These are phyloP conservation scores for Lipomyces lipofer DNA, from an alignment of 805 yeast species.

Conservation along the genomic window DNA sequence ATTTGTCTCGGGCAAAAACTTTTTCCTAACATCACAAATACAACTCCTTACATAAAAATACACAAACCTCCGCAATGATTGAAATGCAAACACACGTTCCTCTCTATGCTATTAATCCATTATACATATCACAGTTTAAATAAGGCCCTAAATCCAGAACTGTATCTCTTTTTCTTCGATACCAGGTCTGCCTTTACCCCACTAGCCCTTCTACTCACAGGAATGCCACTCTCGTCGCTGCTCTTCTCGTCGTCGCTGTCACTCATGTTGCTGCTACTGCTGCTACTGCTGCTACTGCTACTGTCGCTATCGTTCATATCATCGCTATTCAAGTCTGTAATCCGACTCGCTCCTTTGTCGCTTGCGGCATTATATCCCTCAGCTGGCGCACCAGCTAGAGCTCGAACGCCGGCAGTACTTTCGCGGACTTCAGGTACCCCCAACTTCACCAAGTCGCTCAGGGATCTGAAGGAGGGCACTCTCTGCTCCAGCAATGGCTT, in stretches of 20 bases:
- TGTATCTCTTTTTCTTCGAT: slow-evolving; percentile 13
- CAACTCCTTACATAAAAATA: too few species aligned
- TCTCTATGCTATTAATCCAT: too few species aligned
- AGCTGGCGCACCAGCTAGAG: not conserved
- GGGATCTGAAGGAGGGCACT: slow-evolving; percentile 26
- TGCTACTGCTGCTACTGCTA: slow-evolving; percentile 4
- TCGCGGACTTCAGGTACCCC: slow-evolving; percentile 31
- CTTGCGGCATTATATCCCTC: not conserved
- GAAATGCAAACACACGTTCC: too few species aligned
- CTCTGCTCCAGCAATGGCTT: slow-evolving; percentile 9
- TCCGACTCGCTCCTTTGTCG: not conserved
- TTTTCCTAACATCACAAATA: too few species aligned
- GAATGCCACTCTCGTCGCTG: slow-evolving; percentile 20
- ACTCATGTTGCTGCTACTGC: slow-evolving; percentile 7
- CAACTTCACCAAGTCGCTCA: slow-evolving; percentile 22
- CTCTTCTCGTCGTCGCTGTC: slow-evolving; percentile 5
- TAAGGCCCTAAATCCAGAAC: slow-evolving; percentile 22
- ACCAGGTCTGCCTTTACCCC: not conserved
- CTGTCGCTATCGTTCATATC: slow-evolving; percentile 9
- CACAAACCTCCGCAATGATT: too few species aligned
- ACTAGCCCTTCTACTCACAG: slow-evolving; percentile 23
- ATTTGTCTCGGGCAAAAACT: too few species aligned
- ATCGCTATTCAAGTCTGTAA: not conserved
- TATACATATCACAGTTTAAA: slow-evolving; percentile 1
- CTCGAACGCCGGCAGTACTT: slow-evolving; percentile 21